Evolutionary conservation across 2,329 filamentous ascomycete species (phyloP).

Genomic region (Furcasterigmium sp.): DNA sequence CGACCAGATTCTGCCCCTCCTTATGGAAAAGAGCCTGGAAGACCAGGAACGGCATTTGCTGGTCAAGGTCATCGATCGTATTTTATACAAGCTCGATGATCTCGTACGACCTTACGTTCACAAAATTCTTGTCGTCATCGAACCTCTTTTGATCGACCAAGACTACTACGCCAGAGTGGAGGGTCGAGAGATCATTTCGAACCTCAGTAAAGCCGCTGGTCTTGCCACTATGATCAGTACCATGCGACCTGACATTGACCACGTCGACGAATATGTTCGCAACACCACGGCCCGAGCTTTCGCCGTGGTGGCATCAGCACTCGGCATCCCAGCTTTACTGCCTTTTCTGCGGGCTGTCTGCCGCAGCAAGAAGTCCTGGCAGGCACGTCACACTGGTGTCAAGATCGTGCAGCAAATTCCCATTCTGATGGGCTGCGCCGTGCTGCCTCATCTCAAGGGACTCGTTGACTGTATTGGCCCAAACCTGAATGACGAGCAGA

Average conservation of each 20-base stretch:
- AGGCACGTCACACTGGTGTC: slow-evolving; percentile 93
- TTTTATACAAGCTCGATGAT: slow-evolving; percentile 97
- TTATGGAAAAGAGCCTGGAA: slow-evolving; percentile 98
- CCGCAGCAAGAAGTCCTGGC: slow-evolving; percentile 98
- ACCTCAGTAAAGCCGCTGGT: slow-evolving; percentile 92
- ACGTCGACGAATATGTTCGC: slow-evolving; percentile 95
- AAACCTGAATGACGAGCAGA: slow-evolving; percentile 95
- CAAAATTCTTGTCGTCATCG: slow-evolving; percentile 97
- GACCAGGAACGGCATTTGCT: slow-evolving; percentile 97
- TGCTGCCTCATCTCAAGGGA: slow-evolving; percentile 91
- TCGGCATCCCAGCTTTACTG: slow-evolving; percentile 90
- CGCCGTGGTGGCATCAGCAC: slow-evolving; percentile 90
- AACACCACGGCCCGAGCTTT: slow-evolving; percentile 97
- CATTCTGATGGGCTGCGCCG: slow-evolving; percentile 96
- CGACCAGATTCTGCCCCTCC: slow-evolving; percentile 90
- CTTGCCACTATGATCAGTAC: slow-evolving; percentile 99
- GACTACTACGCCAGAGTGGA: slow-evolving; percentile 99
- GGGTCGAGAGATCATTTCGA: slow-evolving; percentile 97
- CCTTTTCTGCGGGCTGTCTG: slow-evolving; percentile 95
- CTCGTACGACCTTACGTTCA: slow-evolving; percentile 94
- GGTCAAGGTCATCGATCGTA: slow-evolving; percentile 98
- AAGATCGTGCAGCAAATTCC: slow-evolving; percentile 99
- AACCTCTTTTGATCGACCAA: slow-evolving; percentile 97
- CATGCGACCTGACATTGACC: slow-evolving; percentile 98
- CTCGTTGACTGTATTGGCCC: slow-evolving; percentile 94